A percentile compares a stretch with the other conserved stretches of the same genome.
Evolutionary conservation across 2,329 filamentous ascomycete species (phyloP).

Genomic region (Fusarium pseudonygamai): DNA sequence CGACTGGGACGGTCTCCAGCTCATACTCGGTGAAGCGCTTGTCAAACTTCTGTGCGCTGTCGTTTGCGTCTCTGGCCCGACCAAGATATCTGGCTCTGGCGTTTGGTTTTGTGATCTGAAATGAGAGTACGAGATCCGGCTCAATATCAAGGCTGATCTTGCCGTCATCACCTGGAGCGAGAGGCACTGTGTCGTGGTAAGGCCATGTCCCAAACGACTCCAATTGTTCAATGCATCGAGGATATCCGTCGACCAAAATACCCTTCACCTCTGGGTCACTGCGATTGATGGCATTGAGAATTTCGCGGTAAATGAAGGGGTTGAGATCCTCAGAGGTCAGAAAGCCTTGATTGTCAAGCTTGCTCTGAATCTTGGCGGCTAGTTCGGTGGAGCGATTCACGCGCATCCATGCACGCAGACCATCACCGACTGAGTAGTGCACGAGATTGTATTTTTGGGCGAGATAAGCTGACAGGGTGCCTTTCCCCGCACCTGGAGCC

Average conservation of each 20-base stretch:
- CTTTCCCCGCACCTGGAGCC: background rate
- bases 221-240: background rate
- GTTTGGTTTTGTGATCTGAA: background rate
- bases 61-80: background rate
- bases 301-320: background rate
- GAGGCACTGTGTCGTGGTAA: background rate
- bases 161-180: background rate
- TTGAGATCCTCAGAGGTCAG: background rate
- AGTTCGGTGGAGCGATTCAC: background rate
- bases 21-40: background rate
- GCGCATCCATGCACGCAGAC: background rate
- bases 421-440: background rate
- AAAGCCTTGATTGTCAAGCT: background rate
- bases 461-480: background rate
- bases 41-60: background rate
- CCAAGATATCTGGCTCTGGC: background rate
- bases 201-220: background rate
- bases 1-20: background rate
- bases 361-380: background rate
- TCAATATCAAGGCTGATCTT: background rate
- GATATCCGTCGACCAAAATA: background rate
- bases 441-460: background rate
- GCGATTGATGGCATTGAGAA: background rate
- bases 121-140: background rate
- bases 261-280: background rate